Evolutionary conservation across 108 stramenopile species (phyloP).

Genomic region (Discostella stelligeroides): DNA sequence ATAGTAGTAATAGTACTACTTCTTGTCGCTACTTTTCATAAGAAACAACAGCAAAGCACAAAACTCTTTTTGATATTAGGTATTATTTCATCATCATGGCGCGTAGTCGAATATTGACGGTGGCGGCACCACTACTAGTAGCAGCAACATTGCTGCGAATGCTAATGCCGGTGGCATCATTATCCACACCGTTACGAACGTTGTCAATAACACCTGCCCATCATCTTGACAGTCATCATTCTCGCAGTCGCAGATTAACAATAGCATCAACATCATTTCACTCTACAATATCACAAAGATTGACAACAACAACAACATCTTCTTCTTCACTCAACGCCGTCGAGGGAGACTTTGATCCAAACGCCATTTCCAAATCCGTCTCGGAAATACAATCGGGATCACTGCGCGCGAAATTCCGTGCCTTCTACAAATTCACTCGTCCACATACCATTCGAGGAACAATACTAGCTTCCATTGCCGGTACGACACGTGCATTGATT

Average conservation of each 20-base stretch:
- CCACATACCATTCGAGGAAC: constrained; percentile 98
- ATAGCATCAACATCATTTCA: neutral
- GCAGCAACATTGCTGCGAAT: no score
- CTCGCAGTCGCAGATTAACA: neutral
- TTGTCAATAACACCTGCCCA: no score
- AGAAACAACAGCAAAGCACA: no score
- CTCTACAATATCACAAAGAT: neutral
- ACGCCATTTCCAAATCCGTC: constrained; percentile 60
- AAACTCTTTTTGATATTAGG: no score
- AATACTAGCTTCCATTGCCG: constrained; percentile 91
- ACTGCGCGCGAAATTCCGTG: constrained; percentile 70
- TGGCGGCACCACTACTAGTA: no score
- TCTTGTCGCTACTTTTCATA: no score
- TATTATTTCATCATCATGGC: no score
- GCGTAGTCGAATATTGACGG: no score
- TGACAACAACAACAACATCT: constrained; percentile 9
- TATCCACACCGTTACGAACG: no score
- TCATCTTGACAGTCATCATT: no score
- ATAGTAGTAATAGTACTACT: no score
- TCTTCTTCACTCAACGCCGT: constrained; percentile 49
- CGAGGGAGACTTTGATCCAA: constrained; percentile 89
- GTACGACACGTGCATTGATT: constrained; percentile 87
- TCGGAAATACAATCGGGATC: constrained; percentile 67
- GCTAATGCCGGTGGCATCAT: no score
- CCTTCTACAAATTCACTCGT: constrained; percentile 95